These are phyloP conservation scores for Exophiala sideris DNA, from an alignment of 2,329 filamentous ascomycete genomes.

Conservation along the genomic window DNA sequence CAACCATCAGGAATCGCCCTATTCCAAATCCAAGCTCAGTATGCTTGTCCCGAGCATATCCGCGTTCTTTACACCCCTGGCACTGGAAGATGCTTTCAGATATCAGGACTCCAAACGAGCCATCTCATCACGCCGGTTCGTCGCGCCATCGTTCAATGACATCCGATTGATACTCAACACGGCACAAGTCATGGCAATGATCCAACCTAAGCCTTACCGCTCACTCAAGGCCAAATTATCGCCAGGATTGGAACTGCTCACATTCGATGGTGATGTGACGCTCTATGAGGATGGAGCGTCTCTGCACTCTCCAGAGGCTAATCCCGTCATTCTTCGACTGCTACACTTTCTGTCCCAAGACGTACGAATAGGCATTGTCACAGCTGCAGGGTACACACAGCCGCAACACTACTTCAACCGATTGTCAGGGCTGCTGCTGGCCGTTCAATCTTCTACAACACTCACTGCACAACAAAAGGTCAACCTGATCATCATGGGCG, in stretches of 20 bases:
- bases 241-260: constrained; percentile 76
- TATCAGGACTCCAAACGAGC: constrained; percentile 82
- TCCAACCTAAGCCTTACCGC: constrained; percentile 43
- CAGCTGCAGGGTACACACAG: constrained; percentile 90
- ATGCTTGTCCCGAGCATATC: constrained; percentile 87
- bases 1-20: constrained; percentile 23
- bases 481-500: constrained; percentile 86
- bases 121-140: constrained; percentile 88
- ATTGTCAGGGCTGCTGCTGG: constrained; percentile 80
- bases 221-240: constrained; percentile 31
- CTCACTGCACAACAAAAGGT: constrained; percentile 67
- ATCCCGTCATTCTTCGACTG: constrained; percentile 69
- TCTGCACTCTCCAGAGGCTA: constrained; percentile 60
- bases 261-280: constrained; percentile 96
- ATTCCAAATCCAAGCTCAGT: constrained; percentile 76
- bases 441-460: constrained; percentile 60
- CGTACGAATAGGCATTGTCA: constrained; percentile 90
- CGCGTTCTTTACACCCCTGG: constrained; percentile 86
- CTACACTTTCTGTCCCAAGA: constrained; percentile 70
- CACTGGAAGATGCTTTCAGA: constrained; percentile 83
- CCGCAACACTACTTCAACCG: constrained; percentile 81
- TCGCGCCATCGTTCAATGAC: constrained; percentile 96
- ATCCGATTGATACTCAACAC: constrained; percentile 90
- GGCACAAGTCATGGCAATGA: constrained; percentile 89
- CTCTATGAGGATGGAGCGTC: constrained; percentile 87